A percentile compares a stretch with the other conserved stretches of the same genome.
Conservation (phyloP, 306 rosid genomes). For the Neltuma alba region DNA sequence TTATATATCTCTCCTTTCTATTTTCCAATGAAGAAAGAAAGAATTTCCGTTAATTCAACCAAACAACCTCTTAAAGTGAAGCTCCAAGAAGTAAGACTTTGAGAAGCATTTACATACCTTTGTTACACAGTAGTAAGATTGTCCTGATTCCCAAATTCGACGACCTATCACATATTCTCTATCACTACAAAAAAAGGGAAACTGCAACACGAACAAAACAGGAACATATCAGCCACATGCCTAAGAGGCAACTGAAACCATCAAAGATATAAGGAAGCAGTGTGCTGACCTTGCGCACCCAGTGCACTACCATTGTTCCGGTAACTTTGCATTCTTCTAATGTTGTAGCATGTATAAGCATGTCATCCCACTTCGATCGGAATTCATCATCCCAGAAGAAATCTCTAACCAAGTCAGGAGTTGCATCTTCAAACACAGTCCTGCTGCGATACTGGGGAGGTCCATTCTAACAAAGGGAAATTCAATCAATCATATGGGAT, state of each 20-base stretch:
- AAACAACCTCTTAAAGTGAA: background rate
- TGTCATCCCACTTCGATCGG: constrained; percentile 59
- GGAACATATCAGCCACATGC: constrained; percentile 28
- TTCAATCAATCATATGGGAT: background rate
- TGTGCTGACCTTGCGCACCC: constrained; percentile 59
- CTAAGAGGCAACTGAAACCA: background rate
- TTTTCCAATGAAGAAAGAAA: background rate
- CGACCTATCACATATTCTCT: constrained; percentile 74
- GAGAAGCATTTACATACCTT: constrained; percentile 45
- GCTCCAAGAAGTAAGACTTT: background rate
- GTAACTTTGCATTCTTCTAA: constrained; percentile 46
- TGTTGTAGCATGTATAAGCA: constrained; percentile 45
- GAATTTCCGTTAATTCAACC: background rate
- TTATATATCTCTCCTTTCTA: background rate
- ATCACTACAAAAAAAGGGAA: constrained; percentile 71
- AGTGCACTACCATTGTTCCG: constrained; percentile 59
- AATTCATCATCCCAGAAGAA: constrained; percentile 63
- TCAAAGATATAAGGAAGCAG: background rate
- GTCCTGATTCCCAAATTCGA: constrained; percentile 61
- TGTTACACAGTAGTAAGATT: constrained; percentile 59
- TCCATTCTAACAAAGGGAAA: constrained; percentile 44
- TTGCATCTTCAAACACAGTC: constrained; percentile 54
- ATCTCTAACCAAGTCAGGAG: constrained; percentile 58
- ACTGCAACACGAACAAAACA: constrained; percentile 49
- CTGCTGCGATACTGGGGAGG: constrained; percentile 65